These are phyloP conservation scores for Aegilops tauschii DNA, from an alignment of 176 grass and related monocot species.

Conservation along the genomic window DNA sequence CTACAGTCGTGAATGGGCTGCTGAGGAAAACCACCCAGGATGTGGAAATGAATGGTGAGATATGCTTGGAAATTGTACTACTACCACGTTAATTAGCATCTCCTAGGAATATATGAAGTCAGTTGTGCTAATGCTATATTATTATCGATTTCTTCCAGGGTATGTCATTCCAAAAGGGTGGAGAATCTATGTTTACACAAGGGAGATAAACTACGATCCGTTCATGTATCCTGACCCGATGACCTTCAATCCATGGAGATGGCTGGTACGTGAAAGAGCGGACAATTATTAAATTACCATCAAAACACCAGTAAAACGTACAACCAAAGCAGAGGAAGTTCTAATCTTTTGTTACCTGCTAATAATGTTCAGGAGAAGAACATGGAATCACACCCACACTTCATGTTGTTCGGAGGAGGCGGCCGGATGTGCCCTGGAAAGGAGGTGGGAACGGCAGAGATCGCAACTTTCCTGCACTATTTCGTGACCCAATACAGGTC, in stretches of 20 bases:
- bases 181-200: slow-evolving; percentile 99
- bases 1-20: slow-evolving; percentile 90
- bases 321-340: background rate
- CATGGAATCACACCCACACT: slow-evolving; percentile 79
- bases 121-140: too few species aligned
- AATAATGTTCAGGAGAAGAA: slow-evolving; percentile 52
- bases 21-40: slow-evolving; percentile 94
- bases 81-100: too few species aligned
- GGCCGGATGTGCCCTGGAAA: slow-evolving; percentile 83
- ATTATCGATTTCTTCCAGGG: slow-evolving; percentile 32
- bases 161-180: slow-evolving; percentile 86
- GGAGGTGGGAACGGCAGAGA: slow-evolving; percentile 77
- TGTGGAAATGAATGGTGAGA: slow-evolving; percentile 86
- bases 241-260: slow-evolving; percentile 96
- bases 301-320: background rate
- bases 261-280: slow-evolving; percentile 64
- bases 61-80: background rate
- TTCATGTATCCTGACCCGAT: slow-evolving; percentile 73
- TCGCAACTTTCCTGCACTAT: slow-evolving; percentile 86
- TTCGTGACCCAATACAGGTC: slow-evolving; percentile 91
- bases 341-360: slow-evolving; percentile 5
- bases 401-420: slow-evolving; percentile 96
- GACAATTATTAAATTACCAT: background rate
- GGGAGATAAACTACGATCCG: slow-evolving; percentile 96
- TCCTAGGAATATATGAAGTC: too few species aligned